Percentiles rank a stretch among this genome's conserved stretches.
These are phyloP conservation scores for Paramecium biaurelia DNA, from an alignment of 73 alveolate genomes.

Conservation along the genomic window DNA sequence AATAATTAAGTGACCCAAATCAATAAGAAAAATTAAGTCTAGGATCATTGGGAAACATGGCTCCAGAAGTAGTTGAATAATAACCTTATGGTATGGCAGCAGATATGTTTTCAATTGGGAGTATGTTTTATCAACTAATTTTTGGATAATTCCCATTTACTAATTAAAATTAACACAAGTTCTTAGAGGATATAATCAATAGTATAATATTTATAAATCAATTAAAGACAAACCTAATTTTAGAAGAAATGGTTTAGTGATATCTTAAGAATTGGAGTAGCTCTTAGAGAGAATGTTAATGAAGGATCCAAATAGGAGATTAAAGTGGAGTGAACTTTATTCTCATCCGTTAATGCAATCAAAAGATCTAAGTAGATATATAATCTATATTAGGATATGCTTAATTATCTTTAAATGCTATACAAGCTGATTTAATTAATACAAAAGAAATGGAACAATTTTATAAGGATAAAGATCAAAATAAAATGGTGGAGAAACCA, in stretches of 20 bases:
- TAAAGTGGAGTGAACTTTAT: constrained; percentile 8
- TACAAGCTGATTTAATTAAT: neutral
- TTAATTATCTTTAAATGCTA: neutral
- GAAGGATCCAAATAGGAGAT: neutral
- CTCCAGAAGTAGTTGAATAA: neutral
- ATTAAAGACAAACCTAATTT: neutral
- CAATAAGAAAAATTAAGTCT: neutral
- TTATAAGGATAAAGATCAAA: neutral
- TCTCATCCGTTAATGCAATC: neutral
- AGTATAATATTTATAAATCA: neutral
- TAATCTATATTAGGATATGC: neutral
- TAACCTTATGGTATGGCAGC: constrained; percentile 31
- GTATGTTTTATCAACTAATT: neutral
- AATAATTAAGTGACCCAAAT: neutral
- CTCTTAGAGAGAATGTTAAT: neutral
- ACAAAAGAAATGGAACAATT: neutral
- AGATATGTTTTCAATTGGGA: constrained; percentile 38
- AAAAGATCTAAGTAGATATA: neutral
- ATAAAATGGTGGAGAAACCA: neutral
- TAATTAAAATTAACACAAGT: neutral
- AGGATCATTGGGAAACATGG: constrained; percentile 38
- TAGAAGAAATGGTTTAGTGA: neutral
- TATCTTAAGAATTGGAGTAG: neutral
- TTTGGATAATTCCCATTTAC: neutral
- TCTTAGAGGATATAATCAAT: neutral